A percentile compares a stretch with the other conserved stretches of the same genome.
phyloP scores from a whole-genome alignment of 1,284 basidiomycete species.

The Ceratobasidium sp. region DNA sequence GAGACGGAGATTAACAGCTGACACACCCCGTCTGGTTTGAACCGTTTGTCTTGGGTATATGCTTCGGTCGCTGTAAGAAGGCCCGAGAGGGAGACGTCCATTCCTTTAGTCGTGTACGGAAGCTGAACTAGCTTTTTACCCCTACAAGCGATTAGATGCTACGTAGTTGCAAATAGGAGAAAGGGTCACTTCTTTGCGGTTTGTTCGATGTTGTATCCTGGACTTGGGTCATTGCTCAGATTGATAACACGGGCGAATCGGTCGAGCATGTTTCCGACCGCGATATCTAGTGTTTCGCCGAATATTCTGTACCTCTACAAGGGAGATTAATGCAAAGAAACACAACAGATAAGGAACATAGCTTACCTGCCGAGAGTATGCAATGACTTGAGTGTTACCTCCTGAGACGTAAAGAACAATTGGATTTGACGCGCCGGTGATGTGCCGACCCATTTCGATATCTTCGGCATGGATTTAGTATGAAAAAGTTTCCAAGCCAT shows the following conservation, averaged over 20 bases:
- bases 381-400: constrained; percentile 99
- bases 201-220: constrained; percentile 98
- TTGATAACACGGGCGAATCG: constrained; percentile 97
- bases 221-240: constrained; percentile 94
- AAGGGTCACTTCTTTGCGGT: constrained; percentile 85
- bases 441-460: constrained; percentile 98
- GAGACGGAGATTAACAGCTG: neutral
- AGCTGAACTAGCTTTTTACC: constrained; percentile 79
- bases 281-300: constrained; percentile 98
- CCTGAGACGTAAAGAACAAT: constrained; percentile 99
- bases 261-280: constrained; percentile 98
- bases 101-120: constrained; percentile 98
- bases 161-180: neutral
- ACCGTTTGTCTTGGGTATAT: constrained; percentile 86
- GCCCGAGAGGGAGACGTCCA: constrained; percentile 97
- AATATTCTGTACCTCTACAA: constrained; percentile 91
- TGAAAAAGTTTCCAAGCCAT: neutral
- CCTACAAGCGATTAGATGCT: constrained; percentile 51
- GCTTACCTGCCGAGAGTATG: constrained; percentile 88
- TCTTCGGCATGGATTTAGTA: constrained; percentile 66
- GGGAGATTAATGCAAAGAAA: neutral
- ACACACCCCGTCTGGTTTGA: constrained; percentile 59
- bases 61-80: constrained; percentile 91
- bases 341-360: neutral
- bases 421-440: constrained; percentile 95